Base-by-base conservation (phyloP, 257 asterid genomes). In the Marsdenia floribunda region DNA sequence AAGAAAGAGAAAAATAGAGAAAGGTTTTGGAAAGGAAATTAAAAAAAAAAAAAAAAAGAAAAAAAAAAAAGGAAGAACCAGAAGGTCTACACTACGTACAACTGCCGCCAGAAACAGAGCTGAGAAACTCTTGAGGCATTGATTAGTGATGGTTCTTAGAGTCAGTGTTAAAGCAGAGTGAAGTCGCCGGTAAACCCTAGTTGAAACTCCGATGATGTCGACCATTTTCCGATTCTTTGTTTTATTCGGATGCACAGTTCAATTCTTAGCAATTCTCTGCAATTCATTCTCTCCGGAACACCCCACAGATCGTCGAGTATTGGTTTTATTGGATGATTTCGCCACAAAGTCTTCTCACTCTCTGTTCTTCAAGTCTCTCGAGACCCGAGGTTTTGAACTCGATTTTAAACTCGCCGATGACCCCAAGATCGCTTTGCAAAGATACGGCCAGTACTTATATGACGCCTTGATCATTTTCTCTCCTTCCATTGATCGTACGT, bases 321-420 rank as follows among this genome's bases (percentile, higher is more conserved):
- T 92, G 82, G 93, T 92, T 58, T 80, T 92, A 73, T 85, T 92
- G 19, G 93, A 90, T 24, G 91, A 92, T 75, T 84, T 88, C 70
- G 89, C 92, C 22, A 73, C 87, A 13, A 86, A 85, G 81, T 90
- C 93, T 29, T 88, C 96, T 42, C 96, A 92, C 75, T 92, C 97
- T 40, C 60, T 92, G 71, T 92, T 74, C 83, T 92, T 92, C 85
- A 83, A 85, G 38, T 82, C 96, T 24, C 87, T 92, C n/a, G 81
- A 78, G 74, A 46, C 67, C 46, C 85, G 87, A 47, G 93, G 96
- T 22, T 84, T 79, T 49, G 86, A 84, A 72, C 96, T 92, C 66
- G 91, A 90, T 72, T 92, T 85, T 80, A 88, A 87, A 79, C 93
- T 92, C 70, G 90, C 96, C 8, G 90, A 79, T 71, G 96, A 90